These are phyloP conservation scores for Suillus subluteus DNA, from an alignment of 768 basidiomycete species.

Conservation along the genomic window DNA sequence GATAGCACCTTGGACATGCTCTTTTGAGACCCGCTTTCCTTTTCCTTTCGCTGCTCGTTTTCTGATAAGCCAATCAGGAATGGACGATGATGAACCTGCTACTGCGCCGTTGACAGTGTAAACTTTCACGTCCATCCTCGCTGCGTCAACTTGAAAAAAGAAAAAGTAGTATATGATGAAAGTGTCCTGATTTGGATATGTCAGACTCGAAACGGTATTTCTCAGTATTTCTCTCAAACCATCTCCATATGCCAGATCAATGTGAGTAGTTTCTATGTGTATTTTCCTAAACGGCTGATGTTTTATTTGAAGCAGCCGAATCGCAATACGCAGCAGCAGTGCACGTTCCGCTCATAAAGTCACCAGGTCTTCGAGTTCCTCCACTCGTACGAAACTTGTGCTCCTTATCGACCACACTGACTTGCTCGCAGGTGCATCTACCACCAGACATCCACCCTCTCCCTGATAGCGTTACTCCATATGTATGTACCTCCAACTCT, in stretches of 20 bases:
- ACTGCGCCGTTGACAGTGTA: slow-evolving; percentile 96
- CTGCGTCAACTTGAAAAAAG: neutral
- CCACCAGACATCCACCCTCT: slow-evolving; percentile 94
- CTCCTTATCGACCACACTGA: neutral
- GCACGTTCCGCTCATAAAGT: slow-evolving; percentile 86
- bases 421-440: slow-evolving; percentile 64
- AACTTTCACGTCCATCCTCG: slow-evolving; percentile 60
- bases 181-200: neutral
- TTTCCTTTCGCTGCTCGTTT: slow-evolving; percentile 65
- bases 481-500: slow-evolving; percentile 53
- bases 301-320: slow-evolving; percentile 21
- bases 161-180: neutral
- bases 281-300: neutral
- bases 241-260: neutral
- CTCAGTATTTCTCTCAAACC: neutral
- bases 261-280: neutral
- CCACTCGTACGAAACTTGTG: slow-evolving; percentile 33
- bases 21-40: slow-evolving; percentile 66
- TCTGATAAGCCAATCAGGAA: slow-evolving; percentile 92
- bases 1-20: slow-evolving; percentile 82
- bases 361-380: slow-evolving; percentile 87
- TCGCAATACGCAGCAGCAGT: slow-evolving; percentile 81
- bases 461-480: slow-evolving; percentile 86
- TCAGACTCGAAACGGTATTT: neutral
- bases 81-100: slow-evolving; percentile 83